A percentile compares a stretch with the other conserved stretches of the same genome.
Evolutionary conservation across 1,139 yeast genomes (phyloP).

Genomic region (Diutina siamensis): DNA sequence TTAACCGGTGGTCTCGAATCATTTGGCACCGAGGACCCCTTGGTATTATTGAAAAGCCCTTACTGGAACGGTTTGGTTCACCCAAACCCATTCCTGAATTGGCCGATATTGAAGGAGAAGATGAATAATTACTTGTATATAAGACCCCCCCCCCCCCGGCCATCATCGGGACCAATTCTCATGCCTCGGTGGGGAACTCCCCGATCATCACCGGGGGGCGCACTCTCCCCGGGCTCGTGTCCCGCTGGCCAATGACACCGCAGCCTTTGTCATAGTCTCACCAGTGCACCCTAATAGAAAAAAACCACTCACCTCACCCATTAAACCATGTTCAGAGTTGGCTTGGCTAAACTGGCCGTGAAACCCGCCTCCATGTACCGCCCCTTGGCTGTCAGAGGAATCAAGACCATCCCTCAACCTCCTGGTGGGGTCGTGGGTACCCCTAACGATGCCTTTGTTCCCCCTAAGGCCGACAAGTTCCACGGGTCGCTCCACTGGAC

Average conservation of each 20-base stretch:
- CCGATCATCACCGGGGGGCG: too few relatives aligned
- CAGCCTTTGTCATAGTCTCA: background rate
- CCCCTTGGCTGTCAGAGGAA: conserved; percentile 14
- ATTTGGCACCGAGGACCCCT: conserved; percentile 32
- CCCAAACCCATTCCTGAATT: conserved; percentile 23
- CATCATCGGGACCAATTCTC: too few relatives aligned
- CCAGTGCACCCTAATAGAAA: background rate
- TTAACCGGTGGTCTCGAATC: conserved; percentile 27
- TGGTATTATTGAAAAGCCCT: conserved; percentile 31
- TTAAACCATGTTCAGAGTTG: conserved; percentile 5
- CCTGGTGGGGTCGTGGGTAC: conserved; percentile 65
- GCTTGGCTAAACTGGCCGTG: conserved; percentile 4
- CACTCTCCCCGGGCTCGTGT: background rate
- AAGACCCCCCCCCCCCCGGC: too few relatives aligned
- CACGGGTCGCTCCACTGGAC: conserved; percentile 92
- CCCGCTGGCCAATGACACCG: background rate
- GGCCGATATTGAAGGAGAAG: conserved; percentile 35
- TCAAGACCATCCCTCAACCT: conserved; percentile 47
- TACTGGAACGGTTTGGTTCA: conserved; percentile 29
- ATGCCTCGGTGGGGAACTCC: too few relatives aligned
- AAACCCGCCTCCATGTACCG: conserved; percentile 9
- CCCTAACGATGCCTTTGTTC: conserved; percentile 62
- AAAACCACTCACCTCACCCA: background rate
- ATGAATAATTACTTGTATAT: conserved; percentile 10
- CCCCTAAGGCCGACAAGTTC: conserved; percentile 46